Conservation (phyloP, 2,329 filamentous ascomycete genomes). For the Ophiostoma piceae region DNA sequence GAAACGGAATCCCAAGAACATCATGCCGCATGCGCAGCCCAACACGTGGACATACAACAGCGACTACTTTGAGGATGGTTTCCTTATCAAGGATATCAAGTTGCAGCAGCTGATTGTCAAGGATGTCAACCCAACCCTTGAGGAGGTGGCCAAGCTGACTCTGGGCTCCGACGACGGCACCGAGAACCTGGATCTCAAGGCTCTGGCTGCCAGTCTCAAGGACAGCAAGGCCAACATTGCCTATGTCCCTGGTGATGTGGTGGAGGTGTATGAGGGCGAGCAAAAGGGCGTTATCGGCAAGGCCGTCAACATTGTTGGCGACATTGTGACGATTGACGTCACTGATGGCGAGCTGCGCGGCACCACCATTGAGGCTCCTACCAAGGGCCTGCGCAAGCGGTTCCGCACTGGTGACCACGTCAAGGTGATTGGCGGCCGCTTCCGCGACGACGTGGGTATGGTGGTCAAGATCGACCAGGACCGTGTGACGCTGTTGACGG, state of each 20-base stretch:
- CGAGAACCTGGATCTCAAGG: conserved; percentile 86
- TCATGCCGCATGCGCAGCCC: conserved; percentile 65
- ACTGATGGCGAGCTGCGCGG: conserved; percentile 76
- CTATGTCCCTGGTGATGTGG: conserved; percentile 89
- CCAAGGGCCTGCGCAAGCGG: conserved; percentile 84
- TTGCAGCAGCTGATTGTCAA: conserved; percentile 79
- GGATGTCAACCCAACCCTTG: conserved; percentile 85
- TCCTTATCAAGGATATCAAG: conserved; percentile 89
- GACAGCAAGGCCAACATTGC: conserved; percentile 73
- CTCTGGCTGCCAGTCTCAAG: conserved; percentile 83
- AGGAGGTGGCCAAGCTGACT: conserved; percentile 93
- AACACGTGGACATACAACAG: conserved; percentile 81
- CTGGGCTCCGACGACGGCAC: conserved; percentile 85
- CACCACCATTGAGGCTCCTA: conserved; percentile 84
- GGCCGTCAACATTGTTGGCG: conserved; percentile 77
- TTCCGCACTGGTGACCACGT: conserved; percentile 95
- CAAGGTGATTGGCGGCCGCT: conserved; percentile 95
- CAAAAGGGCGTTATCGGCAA: conserved; percentile 86
- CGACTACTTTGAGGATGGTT: conserved; percentile 88
- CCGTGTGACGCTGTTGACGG: conserved; percentile 84
- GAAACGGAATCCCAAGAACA: conserved; percentile 67
- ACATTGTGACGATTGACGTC: conserved; percentile 86
- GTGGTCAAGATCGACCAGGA: conserved; percentile 92
- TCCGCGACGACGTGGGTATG: conserved; percentile 92
- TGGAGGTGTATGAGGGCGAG: conserved; percentile 93